These are phyloP conservation scores for Scleroderma bovista DNA, from an alignment of 768 basidiomycete species.

Conservation along the genomic window DNA sequence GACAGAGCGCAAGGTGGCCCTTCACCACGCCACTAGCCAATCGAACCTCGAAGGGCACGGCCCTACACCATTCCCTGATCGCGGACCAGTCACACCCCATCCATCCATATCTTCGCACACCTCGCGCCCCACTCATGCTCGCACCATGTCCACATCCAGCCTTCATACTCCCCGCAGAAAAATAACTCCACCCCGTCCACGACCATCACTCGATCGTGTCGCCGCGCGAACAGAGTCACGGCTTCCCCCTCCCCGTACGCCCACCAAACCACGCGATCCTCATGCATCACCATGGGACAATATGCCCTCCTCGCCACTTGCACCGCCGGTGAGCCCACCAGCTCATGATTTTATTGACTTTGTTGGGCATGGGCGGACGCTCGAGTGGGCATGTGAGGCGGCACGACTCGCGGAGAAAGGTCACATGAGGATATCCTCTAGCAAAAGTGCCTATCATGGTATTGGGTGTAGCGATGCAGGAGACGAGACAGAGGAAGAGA, in stretches of 20 bases:
- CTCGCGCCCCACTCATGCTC: constrained; percentile 32
- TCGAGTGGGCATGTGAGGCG: constrained; percentile 35
- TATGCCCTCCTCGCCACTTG: constrained; percentile 41
- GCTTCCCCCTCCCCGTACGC: constrained; percentile 24
- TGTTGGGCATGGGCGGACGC: constrained; percentile 20
- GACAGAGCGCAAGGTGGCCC: constrained; percentile 50
- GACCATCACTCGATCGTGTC: constrained; percentile 29
- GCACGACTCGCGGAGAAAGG: constrained; percentile 45
- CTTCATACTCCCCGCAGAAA: constrained; percentile 24
- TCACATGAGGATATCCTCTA: constrained; percentile 5
- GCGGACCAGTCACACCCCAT: constrained; percentile 13
- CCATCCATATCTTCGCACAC: constrained; percentile 23
- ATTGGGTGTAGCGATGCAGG: constrained; percentile 22
- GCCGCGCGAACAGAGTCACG: constrained; percentile 28
- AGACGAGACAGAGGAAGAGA: constrained; percentile 60
- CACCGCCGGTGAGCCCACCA: constrained; percentile 27
- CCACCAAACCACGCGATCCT: constrained; percentile 25
- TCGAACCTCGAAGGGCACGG: constrained; percentile 15
- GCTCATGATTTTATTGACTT: constrained; percentile 28
- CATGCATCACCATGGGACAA: constrained; percentile 28
- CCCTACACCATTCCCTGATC: constrained; percentile 4
- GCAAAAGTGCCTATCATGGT: constrained; percentile 5
- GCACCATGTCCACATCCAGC: constrained; percentile 26
- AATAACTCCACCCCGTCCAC: constrained; percentile 24
- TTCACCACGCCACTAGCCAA: constrained; percentile 30